A percentile compares a stretch with the other conserved stretches of the same genome.
phyloP scores from a whole-genome alignment of 345 rosid species.

The Jatropha curcas region DNA sequence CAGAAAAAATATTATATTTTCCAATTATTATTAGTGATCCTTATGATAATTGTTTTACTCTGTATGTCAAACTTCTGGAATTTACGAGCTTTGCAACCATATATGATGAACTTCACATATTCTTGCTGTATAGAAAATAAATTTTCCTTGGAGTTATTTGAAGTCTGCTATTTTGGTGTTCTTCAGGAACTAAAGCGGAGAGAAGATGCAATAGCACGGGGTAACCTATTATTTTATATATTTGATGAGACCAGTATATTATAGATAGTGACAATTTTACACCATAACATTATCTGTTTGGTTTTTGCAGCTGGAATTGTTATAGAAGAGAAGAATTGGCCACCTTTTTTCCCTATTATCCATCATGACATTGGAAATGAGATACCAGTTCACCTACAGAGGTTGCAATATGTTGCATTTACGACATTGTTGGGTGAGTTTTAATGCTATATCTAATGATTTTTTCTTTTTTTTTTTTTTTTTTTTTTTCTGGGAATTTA shows the following conservation, averaged over 20 bases:
- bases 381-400: slow-evolving; percentile 91
- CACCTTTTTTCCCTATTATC: slow-evolving; percentile 86
- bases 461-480: no score
- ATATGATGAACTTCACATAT: no score
- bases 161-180: slow-evolving; percentile 18
- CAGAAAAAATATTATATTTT: not conserved
- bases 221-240: slow-evolving; percentile 30
- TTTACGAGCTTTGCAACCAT: not conserved
- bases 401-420: slow-evolving; percentile 83
- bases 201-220: slow-evolving; percentile 77
- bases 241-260: slow-evolving; percentile 6
- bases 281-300: slow-evolving; percentile 17
- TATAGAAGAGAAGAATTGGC: slow-evolving; percentile 95
- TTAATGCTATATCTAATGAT: slow-evolving; percentile 1
- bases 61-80: not conserved
- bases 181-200: slow-evolving; percentile 78
- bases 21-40: not conserved
- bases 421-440: slow-evolving; percentile 80
- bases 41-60: not conserved
- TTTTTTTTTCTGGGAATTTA: no score
- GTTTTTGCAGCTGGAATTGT: slow-evolving; percentile 83
- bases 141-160: not conserved
- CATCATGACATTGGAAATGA: slow-evolving; percentile 93
- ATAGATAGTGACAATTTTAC: slow-evolving; percentile 11
- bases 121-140: slow-evolving; percentile 10